Evolutionary conservation across 177 flowering plant genomes (phyloP).

Genomic region (Telopea speciosissima): DNA sequence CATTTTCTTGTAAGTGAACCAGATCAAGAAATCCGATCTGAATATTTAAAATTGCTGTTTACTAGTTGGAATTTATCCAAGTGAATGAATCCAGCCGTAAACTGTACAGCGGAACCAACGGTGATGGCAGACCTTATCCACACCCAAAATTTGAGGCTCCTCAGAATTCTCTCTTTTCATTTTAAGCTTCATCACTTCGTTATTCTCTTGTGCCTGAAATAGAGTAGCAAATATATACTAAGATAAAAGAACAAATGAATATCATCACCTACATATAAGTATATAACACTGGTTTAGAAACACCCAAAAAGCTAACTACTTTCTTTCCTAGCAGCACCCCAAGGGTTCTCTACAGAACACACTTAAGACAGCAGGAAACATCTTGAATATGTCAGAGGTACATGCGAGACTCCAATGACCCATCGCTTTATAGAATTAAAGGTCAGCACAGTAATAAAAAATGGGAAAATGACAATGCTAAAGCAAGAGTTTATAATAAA

Average conservation of each 20-base stretch:
- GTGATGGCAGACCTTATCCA: slow-evolving; percentile 50
- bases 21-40: background rate
- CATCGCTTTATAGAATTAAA: background rate
- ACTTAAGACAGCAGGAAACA: background rate
- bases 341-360: background rate
- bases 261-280: background rate
- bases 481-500: background rate
- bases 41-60: too few species aligned
- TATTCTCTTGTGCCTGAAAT: slow-evolving; percentile 61
- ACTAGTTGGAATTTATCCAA: background rate
- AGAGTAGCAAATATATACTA: background rate
- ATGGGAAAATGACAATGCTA: background rate
- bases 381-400: background rate
- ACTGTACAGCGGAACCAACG: background rate
- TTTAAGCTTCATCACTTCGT: slow-evolving; percentile 61
- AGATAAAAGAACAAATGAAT: background rate
- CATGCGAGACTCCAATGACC: background rate
- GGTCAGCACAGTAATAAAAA: background rate
- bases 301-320: background rate
- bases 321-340: background rate
- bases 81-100: background rate
- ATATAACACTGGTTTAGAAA: background rate
- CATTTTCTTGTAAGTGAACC: background rate
- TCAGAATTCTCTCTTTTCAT: slow-evolving; percentile 48
- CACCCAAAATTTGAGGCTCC: slow-evolving; percentile 33